Evolutionary conservation across 441 rosid genomes (phyloP).

Genomic region (Daphne laureola): DNA sequence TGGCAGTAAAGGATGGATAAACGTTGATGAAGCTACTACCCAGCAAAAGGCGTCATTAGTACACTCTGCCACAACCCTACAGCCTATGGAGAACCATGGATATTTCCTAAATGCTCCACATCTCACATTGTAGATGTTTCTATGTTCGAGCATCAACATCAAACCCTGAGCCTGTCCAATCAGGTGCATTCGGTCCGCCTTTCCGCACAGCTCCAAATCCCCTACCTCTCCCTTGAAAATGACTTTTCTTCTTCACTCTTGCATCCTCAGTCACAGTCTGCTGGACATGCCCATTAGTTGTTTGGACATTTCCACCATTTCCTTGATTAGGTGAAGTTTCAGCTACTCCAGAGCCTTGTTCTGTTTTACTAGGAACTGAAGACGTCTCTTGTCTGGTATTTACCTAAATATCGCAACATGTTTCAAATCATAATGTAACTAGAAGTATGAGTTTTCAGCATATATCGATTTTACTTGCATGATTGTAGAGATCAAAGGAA

Average conservation of each 20-base stretch:
- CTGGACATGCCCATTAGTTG: slow-evolving; percentile 28
- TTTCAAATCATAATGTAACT: slow-evolving; percentile 37
- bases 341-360: slow-evolving; percentile 19
- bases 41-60: not conserved
- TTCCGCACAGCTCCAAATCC: slow-evolving; percentile 51
- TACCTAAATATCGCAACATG: slow-evolving; percentile 16
- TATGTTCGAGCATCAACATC: slow-evolving; percentile 71
- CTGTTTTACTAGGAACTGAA: slow-evolving; percentile 23
- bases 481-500: not conserved
- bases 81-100: not conserved
- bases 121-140: slow-evolving; percentile 10
- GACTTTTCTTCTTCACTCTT: slow-evolving; percentile 53
- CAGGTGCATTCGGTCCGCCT: slow-evolving; percentile 48
- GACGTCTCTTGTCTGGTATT: slow-evolving; percentile 25
- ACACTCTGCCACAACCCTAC: not conserved
- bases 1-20: slow-evolving; percentile 4
- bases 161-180: slow-evolving; percentile 91
- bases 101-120: too few species aligned
- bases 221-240: slow-evolving; percentile 59
- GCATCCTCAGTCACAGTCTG: slow-evolving; percentile 39
- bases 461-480: slow-evolving; percentile 2
- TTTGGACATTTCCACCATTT: slow-evolving; percentile 24
- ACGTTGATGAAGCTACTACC: not conserved
- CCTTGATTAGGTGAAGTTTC: slow-evolving; percentile 29
- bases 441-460: slow-evolving; percentile 16